Conservation (phyloP, 208 protist species). For the Phytomonas francai region DNA sequence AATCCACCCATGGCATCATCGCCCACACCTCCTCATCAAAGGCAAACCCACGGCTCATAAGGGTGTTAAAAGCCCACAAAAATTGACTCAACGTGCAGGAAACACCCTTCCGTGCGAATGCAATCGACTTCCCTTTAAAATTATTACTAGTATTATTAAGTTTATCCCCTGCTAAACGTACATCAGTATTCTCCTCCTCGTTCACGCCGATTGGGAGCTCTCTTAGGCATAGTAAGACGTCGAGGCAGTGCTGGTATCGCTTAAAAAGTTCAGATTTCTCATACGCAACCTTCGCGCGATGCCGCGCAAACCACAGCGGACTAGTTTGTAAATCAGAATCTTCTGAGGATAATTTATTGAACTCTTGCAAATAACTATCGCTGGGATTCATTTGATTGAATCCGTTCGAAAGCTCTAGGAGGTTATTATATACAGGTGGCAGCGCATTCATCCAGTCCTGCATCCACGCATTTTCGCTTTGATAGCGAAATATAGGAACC, state of each 20-base stretch:
- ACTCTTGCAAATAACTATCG: not conserved
- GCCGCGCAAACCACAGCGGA: constrained; percentile 29
- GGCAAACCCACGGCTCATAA: constrained; percentile 81
- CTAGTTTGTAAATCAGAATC: not conserved
- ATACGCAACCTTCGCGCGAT: constrained; percentile 22
- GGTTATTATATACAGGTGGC: constrained; percentile 70
- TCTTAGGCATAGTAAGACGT: constrained; percentile 23
- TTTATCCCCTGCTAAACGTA: not conserved
- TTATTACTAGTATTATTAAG: not conserved
- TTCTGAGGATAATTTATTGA: not conserved
- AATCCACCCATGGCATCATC: constrained; percentile 88
- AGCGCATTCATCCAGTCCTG: constrained; percentile 53
- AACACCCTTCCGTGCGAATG: not conserved
- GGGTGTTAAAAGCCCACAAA: constrained; percentile 80
- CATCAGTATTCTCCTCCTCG: not conserved
- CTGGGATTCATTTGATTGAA: not conserved
- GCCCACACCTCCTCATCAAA: constrained; percentile 81
- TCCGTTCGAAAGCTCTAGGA: constrained; percentile 46
- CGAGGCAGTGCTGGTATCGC: constrained; percentile 33
- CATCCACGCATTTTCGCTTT: constrained; percentile 68
- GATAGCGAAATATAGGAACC: constrained; percentile 16
- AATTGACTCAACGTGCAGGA: constrained; percentile 47
- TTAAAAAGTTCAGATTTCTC: constrained; percentile 34
- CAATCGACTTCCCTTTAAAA: not conserved
- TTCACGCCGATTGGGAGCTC: constrained; percentile 7